These are phyloP conservation scores for Rhizophora mangle DNA, from an alignment of 345 rosid species.

Conservation along the genomic window DNA sequence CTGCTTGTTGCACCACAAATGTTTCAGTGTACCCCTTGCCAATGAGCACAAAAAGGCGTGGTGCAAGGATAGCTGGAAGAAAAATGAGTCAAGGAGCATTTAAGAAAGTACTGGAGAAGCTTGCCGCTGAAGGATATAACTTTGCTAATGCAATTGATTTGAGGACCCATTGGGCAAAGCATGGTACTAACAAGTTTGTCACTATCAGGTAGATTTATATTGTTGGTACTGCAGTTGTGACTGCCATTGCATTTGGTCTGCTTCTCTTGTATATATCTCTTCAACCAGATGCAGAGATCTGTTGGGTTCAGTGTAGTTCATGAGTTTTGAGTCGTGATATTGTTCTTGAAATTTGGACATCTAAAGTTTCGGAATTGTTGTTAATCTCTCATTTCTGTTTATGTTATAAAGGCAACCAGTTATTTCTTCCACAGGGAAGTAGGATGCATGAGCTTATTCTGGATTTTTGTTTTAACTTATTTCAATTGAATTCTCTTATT, in stretches of 20 bases:
- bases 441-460: conserved; percentile 36
- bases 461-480: conserved; percentile 9
- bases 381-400: conserved; percentile 33
- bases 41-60: conserved; percentile 91
- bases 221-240: conserved; percentile 11
- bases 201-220: conserved; percentile 75
- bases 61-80: conserved; percentile 96
- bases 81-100: conserved; percentile 99
- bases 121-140: conserved; percentile 82
- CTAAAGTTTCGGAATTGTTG: conserved; percentile 21
- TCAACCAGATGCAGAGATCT: conserved; percentile 43
- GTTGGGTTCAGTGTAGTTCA: conserved; percentile 34
- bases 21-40: conserved; percentile 92
- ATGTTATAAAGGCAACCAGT: conserved; percentile 30
- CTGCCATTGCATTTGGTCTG: conserved; percentile 39
- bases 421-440: conserved; percentile 24
- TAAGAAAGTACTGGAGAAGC: conserved; percentile 93
- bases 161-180: conserved; percentile 95
- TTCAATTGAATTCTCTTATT: not conserved
- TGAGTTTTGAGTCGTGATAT: conserved; percentile 32
- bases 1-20: conserved; percentile 89
- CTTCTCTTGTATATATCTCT: conserved; percentile 41
- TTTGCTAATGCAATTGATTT: conserved; percentile 77
- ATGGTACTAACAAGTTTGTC: conserved; percentile 97
- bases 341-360: conserved; percentile 34